A percentile compares a stretch with the other conserved stretches of the same genome.
These are phyloP conservation scores for Umbelopsis sp. DNA, from an alignment of 371 early-diverging fungal species.

Conservation along the genomic window DNA sequence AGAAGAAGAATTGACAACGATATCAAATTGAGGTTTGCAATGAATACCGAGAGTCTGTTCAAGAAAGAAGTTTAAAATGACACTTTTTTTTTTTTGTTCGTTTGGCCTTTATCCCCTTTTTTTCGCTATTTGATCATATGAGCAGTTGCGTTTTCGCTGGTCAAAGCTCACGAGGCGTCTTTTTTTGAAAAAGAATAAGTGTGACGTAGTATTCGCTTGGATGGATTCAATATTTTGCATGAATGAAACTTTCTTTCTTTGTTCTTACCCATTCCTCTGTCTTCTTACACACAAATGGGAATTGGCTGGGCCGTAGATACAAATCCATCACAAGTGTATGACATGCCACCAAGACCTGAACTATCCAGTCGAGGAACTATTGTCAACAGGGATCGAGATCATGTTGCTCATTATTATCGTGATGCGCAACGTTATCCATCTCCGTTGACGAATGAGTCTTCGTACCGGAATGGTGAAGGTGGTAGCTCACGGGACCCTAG, in stretches of 20 bases:
- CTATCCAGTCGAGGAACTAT: neutral
- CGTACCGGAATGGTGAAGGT: neutral
- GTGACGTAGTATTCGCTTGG: neutral
- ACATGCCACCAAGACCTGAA: neutral
- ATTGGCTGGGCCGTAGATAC: neutral
- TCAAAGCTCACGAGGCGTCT: slow-evolving; percentile 10
- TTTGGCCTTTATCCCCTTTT: slow-evolving; percentile 16
- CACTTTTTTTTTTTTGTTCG: neutral
- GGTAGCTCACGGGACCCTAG: neutral
- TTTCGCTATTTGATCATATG: slow-evolving; percentile 1
- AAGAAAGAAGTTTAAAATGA: slow-evolving; percentile 5
- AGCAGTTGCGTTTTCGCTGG: neutral
- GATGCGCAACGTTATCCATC: neutral
- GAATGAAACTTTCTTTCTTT: neutral
- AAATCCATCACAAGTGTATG: neutral
- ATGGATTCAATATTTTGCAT: neutral
- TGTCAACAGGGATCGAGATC: neutral
- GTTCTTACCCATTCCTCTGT: neutral
- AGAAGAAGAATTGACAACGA: neutral
- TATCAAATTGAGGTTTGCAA: neutral
- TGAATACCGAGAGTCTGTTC: neutral
- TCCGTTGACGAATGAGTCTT: neutral
- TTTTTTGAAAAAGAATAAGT: neutral
- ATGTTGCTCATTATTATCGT: neutral
- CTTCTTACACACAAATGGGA: neutral